Evolutionary conservation across 345 rosid species (phyloP).

Genomic region (Salix suchowensis): DNA sequence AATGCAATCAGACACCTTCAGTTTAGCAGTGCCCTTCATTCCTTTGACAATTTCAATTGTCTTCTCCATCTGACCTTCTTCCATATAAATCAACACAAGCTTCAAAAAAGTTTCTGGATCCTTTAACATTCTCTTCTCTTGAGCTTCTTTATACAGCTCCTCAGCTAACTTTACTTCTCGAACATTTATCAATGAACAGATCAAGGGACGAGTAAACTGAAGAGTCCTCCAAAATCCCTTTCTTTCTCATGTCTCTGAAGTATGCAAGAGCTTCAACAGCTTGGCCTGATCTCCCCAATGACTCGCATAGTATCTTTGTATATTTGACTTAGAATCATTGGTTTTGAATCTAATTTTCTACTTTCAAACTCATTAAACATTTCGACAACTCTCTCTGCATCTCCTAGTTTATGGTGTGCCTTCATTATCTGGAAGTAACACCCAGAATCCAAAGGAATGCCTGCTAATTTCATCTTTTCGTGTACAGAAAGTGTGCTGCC

Average conservation of each 20-base stretch:
- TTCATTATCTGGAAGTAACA: constrained; percentile 65
- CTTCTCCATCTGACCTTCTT: constrained; percentile 54
- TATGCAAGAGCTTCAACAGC: constrained; percentile 60
- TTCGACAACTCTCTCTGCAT: constrained; percentile 43
- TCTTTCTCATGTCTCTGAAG: constrained; percentile 50
- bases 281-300: constrained; percentile 57
- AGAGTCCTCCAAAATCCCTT: constrained; percentile 40
- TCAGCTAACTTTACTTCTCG: constrained; percentile 37
- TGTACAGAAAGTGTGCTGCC: constrained; percentile 48
- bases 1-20: constrained; percentile 69
- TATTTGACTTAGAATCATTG: constrained; percentile 25
- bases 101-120: constrained; percentile 73
- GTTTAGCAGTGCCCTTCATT: constrained; percentile 38
- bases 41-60: constrained; percentile 49
- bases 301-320: constrained; percentile 45
- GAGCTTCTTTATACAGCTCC: constrained; percentile 63
- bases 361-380: constrained; percentile 56
- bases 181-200: constrained; percentile 47
- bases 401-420: constrained; percentile 51
- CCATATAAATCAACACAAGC: constrained; percentile 63
- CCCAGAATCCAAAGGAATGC: constrained; percentile 40
- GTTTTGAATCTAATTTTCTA: constrained; percentile 30
- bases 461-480: constrained; percentile 42
- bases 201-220: constrained; percentile 54
- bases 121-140: constrained; percentile 40